phyloP scores from a whole-genome alignment of 1,284 basidiomycete species.

The Boletus hoseneyae region DNA sequence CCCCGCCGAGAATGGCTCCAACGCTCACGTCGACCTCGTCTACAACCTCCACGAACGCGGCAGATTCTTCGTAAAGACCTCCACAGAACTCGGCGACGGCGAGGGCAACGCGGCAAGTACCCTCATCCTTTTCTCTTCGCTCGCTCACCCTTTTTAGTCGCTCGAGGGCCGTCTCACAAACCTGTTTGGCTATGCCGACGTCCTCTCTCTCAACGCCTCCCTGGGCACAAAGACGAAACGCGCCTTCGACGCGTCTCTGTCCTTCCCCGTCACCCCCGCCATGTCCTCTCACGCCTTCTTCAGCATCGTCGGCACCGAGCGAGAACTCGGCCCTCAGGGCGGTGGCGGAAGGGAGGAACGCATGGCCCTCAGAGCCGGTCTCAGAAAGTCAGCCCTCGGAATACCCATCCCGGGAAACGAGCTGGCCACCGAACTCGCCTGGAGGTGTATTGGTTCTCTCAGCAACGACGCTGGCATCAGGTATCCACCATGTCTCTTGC shows the following conservation, averaged over 20 bases:
- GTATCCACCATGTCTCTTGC: slow-evolving; percentile 37
- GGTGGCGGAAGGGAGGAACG: slow-evolving; percentile 25
- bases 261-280: slow-evolving; percentile 54
- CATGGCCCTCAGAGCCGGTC: slow-evolving; percentile 21
- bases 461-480: slow-evolving; percentile 76
- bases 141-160: slow-evolving; percentile 44
- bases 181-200: slow-evolving; percentile 90
- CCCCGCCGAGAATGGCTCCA: slow-evolving; percentile 48
- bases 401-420: slow-evolving; percentile 50
- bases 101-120: slow-evolving; percentile 85
- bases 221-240: slow-evolving; percentile 87
- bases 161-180: slow-evolving; percentile 82
- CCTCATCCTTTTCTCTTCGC: not conserved
- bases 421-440: slow-evolving; percentile 76
- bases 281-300: slow-evolving; percentile 46
- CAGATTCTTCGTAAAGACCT: slow-evolving; percentile 78
- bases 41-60: slow-evolving; percentile 78
- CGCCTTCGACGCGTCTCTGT: slow-evolving; percentile 70
- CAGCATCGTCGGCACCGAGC: slow-evolving; percentile 27
- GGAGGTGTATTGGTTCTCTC: slow-evolving; percentile 72
- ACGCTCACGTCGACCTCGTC: slow-evolving; percentile 78
- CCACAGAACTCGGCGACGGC: slow-evolving; percentile 92
- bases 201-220: slow-evolving; percentile 79
- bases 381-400: slow-evolving; percentile 11
- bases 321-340: slow-evolving; percentile 28